Percentiles rank a stretch among this genome's conserved stretches.
phyloP scores from a whole-genome alignment of 2,329 filamentous ascomycete genomes.

The Penicillium sp. region DNA sequence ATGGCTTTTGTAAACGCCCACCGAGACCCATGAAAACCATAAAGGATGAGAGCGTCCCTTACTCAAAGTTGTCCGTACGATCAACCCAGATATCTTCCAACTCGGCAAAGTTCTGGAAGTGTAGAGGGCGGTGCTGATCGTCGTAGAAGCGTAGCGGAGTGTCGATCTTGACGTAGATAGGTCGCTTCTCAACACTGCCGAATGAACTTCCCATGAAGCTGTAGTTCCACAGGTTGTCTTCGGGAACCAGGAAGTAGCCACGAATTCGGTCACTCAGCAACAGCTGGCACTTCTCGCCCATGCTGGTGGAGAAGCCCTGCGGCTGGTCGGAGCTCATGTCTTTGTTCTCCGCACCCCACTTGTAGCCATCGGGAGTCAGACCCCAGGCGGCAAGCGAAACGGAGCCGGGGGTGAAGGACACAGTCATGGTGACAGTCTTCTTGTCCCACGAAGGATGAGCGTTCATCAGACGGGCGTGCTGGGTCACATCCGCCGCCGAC shows the following conservation, averaged over 20 bases:
- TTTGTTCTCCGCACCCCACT: constrained; percentile 96
- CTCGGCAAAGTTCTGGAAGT: constrained; percentile 98
- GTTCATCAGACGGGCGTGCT: constrained; percentile 88
- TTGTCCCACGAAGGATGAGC: constrained; percentile 79
- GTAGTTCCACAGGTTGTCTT: constrained; percentile 92
- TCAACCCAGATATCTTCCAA: constrained; percentile 97
- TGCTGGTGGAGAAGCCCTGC: constrained; percentile 84
- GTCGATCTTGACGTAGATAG: constrained; percentile 89
- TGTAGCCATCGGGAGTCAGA: constrained; percentile 87
- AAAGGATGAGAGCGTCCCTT: constrained; percentile 31
- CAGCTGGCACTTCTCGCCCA: constrained; percentile 95
- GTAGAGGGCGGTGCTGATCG: constrained; percentile 84
- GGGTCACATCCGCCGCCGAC: constrained; percentile 91
- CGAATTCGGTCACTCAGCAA: constrained; percentile 90
- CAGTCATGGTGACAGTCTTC: constrained; percentile 91
- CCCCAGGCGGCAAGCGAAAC: constrained; percentile 94
- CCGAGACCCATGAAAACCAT: constrained; percentile 3
- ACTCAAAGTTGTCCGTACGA: constrained; percentile 89
- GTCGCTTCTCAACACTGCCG: constrained; percentile 83
- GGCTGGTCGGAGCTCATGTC: constrained; percentile 91
- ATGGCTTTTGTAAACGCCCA: constrained; percentile 25
- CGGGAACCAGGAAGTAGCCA: constrained; percentile 94
- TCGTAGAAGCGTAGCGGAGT: constrained; percentile 89
- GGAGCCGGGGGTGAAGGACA: constrained; percentile 94
- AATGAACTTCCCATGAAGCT: constrained; percentile 95